A percentile compares a stretch with the other conserved stretches of the same genome.
Evolutionary conservation across 306 rosid species (phyloP).

Genomic region (Bauhinia variegata): DNA sequence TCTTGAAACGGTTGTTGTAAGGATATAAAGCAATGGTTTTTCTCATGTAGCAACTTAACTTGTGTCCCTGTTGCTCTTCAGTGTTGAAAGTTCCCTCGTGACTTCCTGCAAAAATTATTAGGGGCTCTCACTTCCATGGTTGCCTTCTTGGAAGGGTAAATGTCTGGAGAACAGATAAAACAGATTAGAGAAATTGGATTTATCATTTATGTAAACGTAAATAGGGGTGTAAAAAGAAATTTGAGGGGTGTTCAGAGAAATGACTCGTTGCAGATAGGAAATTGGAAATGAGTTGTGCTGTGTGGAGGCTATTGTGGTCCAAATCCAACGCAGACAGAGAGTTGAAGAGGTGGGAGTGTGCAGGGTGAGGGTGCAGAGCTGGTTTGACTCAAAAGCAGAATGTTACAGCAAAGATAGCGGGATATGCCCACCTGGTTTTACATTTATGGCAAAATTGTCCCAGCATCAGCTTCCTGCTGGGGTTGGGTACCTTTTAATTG

Average conservation of each 20-base stretch:
- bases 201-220: too few relatives aligned
- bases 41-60: neutral
- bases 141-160: too few relatives aligned
- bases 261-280: slow-evolving; percentile 5
- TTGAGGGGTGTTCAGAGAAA: too few relatives aligned
- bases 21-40: slow-evolving; percentile 3
- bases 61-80: neutral
- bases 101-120: neutral
- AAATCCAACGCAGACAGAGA: neutral
- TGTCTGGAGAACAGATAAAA: too few relatives aligned
- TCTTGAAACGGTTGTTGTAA: too few relatives aligned
- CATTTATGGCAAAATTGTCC: too few relatives aligned
- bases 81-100: neutral
- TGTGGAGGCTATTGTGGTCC: slow-evolving; percentile 28
- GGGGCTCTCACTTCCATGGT: neutral
- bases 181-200: too few relatives aligned
- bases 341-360: slow-evolving; percentile 21
- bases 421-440: too few relatives aligned
- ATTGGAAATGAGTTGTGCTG: slow-evolving; percentile 19
- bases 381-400: slow-evolving; percentile 37
- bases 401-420: neutral
- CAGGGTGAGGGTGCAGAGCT: neutral
- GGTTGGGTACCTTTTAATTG: too few relatives aligned
- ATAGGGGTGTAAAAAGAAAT: too few relatives aligned
- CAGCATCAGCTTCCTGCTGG: too few relatives aligned